Percentiles rank a stretch among this genome's conserved stretches.
phyloP scores from a whole-genome alignment of 2,329 filamentous ascomycete genomes.

The Monosporascus sp. region DNA sequence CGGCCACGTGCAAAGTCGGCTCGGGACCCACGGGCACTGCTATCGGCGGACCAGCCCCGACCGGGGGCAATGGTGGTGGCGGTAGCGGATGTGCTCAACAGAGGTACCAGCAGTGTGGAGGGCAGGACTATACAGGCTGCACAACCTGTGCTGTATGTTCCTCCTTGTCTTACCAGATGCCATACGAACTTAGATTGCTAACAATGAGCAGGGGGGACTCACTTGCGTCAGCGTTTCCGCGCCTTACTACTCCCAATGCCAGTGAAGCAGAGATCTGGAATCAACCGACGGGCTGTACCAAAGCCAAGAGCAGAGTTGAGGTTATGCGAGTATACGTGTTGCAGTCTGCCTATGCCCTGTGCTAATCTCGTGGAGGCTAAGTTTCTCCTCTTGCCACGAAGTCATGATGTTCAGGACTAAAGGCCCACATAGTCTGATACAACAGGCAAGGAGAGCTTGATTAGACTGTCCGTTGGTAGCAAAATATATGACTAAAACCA shows the following conservation, averaged over 20 bases:
- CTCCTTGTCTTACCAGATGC: not conserved
- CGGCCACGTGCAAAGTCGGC: conserved; percentile 32
- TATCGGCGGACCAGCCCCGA: conserved; percentile 13
- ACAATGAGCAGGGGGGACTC: conserved; percentile 22
- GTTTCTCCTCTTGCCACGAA: too few relatives aligned
- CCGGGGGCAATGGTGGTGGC: conserved; percentile 11
- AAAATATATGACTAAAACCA: too few relatives aligned
- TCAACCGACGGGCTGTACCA: too few relatives aligned
- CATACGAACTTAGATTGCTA: conserved; percentile 1
- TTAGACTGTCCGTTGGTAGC: too few relatives aligned
- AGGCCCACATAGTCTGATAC: too few relatives aligned
- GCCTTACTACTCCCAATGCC: conserved; percentile 35
- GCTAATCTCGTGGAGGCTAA: too few relatives aligned
- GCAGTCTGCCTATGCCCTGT: too few relatives aligned
- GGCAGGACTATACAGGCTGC: conserved; percentile 36
- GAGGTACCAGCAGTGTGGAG: conserved; percentile 36
- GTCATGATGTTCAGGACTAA: too few relatives aligned
- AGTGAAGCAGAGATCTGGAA: not conserved
- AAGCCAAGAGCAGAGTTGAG: too few relatives aligned
- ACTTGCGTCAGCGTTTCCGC: conserved; percentile 32
- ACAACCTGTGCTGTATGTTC: conserved; percentile 33
- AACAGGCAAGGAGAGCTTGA: too few relatives aligned
- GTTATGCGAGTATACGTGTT: too few relatives aligned
- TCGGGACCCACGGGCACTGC: conserved; percentile 23
- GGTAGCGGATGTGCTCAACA: conserved; percentile 26